Evolutionary conservation across 2,329 filamentous ascomycete genomes (phyloP), one percentile per base, ranked within the genome.

Genomic region (Talaromyces piceae): DNA sequence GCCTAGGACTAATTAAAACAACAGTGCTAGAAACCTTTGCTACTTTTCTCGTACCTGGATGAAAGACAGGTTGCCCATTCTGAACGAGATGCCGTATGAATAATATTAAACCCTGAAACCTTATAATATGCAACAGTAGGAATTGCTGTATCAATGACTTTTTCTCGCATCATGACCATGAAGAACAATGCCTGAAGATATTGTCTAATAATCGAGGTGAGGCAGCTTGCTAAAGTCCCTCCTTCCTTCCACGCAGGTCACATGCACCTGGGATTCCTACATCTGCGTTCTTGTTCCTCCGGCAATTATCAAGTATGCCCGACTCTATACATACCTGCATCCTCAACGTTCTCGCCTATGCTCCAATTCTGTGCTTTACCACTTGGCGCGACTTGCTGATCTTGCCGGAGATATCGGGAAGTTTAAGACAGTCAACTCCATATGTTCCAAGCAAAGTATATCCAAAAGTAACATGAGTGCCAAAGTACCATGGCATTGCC

Each of bases 91-190:
- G 28, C 27, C 23, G 27, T 23, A 54, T 47, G 31, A 33, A 39
- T 54, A 54, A 47, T 8, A 31, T 45, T 53, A 53, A 39, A 26
- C n/a, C 11, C n/a, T 49, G 45, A 46, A 43, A 8, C 11, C 25
- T 9, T 5, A 22, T 43, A 23, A 25, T 22, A 43, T 43, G 18
- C 22, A 12, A 9, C 20, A 43, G 6, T 43, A 43, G 25, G 11
- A 43, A 43, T 25, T 43, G 4, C 11, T 25, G 20, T 9, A 18
- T 37, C 16, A 37, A 37, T 18, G 16, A 20, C 6, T 18, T n/a
- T 18, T 18, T n/a, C 16, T 6, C 20, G 16, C 33, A 20, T 37
- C 0, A 9, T 37, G 33, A 37, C n/a, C 12, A 7, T 4, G 5
- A 37, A 9, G 33, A 37, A 37, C 16, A 37, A 11, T n/a, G n/a